phyloP scores from a whole-genome alignment of 352 stramenopile genomes.

The Pythium oligandrum region DNA sequence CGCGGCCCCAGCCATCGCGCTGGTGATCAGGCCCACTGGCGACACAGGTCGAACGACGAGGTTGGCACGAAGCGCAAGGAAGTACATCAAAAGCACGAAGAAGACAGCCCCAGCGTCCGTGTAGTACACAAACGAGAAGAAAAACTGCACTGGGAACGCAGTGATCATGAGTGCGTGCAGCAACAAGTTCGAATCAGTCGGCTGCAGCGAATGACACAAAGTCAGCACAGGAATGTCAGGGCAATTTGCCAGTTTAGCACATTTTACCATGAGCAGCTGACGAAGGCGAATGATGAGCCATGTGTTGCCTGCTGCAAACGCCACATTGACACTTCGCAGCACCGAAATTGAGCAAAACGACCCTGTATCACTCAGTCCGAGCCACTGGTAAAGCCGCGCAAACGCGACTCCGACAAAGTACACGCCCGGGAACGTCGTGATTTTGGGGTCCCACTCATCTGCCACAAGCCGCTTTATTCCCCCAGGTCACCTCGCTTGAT shows the following conservation, averaged over 20 bases:
- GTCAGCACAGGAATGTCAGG: neutral
- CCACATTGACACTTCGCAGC: conserved; percentile 74
- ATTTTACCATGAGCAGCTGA: conserved; percentile 23
- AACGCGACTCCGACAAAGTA: conserved; percentile 66
- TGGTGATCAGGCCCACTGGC: conserved; percentile 43
- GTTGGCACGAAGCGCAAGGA: conserved; percentile 51
- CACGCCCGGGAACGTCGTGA: conserved; percentile 89
- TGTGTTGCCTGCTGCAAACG: conserved; percentile 65
- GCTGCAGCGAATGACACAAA: conserved; percentile 13
- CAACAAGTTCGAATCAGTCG: conserved; percentile 35
- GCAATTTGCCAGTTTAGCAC: neutral
- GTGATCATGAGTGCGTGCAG: conserved; percentile 66
- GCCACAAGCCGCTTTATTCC: neutral
- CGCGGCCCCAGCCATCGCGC: conserved; percentile 53
- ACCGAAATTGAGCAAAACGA: conserved; percentile 52
- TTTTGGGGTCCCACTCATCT: conserved; percentile 89
- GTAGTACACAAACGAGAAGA: conserved; percentile 90
- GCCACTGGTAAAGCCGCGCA: conserved; percentile 14
- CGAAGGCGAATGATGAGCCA: conserved; percentile 50
- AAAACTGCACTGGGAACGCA: conserved; percentile 82
- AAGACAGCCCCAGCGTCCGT: conserved; percentile 84
- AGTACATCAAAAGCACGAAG: conserved; percentile 85
- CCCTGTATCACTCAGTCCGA: conserved; percentile 4
- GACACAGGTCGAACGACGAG: conserved; percentile 27
- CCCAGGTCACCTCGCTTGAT: too few species aligned